phyloP scores from a whole-genome alignment of 2,329 filamentous ascomycete species.

The Claviceps fusiformis region DNA sequence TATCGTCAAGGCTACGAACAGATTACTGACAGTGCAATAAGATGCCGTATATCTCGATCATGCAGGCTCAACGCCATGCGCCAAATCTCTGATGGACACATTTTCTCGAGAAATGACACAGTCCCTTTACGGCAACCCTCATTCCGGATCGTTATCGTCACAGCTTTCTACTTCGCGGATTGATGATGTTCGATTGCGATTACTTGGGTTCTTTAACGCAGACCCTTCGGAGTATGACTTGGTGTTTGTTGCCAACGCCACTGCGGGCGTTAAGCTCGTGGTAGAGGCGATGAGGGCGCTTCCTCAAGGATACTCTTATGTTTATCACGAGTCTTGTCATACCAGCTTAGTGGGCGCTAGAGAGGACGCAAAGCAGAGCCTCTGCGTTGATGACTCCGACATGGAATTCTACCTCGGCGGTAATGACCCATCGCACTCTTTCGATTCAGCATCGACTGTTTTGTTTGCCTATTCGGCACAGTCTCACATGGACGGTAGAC shows the following conservation, averaged over 20 bases:
- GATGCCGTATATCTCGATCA: constrained; percentile 78
- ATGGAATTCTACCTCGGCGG: constrained; percentile 51
- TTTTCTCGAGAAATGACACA: constrained; percentile 69
- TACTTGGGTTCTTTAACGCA: constrained; percentile 67
- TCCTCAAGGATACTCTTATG: constrained; percentile 63
- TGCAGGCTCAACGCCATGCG: constrained; percentile 77
- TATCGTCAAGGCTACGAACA: not conserved
- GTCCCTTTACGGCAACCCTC: constrained; percentile 79
- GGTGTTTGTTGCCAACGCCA: constrained; percentile 86
- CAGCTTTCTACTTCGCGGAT: constrained; percentile 62
- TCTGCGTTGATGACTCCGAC: constrained; percentile 52
- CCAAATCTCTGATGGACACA: constrained; percentile 65
- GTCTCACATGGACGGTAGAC: constrained; percentile 79
- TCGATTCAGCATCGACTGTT: constrained; percentile 13
- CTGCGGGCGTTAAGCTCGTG: constrained; percentile 78
- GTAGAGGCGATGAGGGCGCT: constrained; percentile 60
- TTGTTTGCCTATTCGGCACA: constrained; percentile 78
- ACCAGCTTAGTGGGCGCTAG: constrained; percentile 76
- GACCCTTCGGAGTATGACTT: constrained; percentile 73
- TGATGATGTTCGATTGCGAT: constrained; percentile 58
- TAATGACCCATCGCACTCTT: constrained; percentile 15
- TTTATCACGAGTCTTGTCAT: constrained; percentile 73
- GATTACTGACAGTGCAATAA: constrained; percentile 19
- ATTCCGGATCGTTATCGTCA: constrained; percentile 73
- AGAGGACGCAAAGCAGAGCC: constrained; percentile 50